Evolutionary conservation across 371 early-diverging fungal genomes (phyloP), one percentile per base, ranked within the genome.

Genomic region (Mucor saturninus): DNA sequence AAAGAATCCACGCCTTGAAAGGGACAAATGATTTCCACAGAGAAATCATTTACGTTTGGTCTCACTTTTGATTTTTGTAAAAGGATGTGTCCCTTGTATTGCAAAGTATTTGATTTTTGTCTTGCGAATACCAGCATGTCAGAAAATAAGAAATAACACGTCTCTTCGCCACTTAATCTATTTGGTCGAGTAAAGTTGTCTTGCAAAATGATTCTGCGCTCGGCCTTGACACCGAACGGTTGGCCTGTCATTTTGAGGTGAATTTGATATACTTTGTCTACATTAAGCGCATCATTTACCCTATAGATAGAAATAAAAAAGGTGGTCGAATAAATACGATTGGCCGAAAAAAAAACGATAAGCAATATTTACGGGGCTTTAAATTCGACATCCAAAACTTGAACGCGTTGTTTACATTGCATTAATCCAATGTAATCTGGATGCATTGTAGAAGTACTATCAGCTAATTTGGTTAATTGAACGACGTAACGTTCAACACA

Each of bases 391-490:
- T 45, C 51, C 9, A 80, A 56, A 3, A 48, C 29, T 3, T 60
- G 56, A 43, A 73, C 69, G 3, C 68, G 69, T 9, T 68, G 59
- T 38, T 72, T 75, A 38, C 72, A 75, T 38, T 67, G 65, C 43
- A 60, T 39, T 3, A 81, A 56, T 11, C 73, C 76, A 35, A 45
- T 54, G 48, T 77, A 75, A 56, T 81, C 82, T 31, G 82, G 82
- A 64, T 81, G 82, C 73, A 79, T 69, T 7, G 74, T 61, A 10
- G 72, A 71, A 0, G 82, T 81, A 35, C 58, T 72, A 8, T 73
- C 70, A 8, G 74, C 64, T 7, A 81, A 56, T n/a, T 59, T 54
- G n/a, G 53, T 60, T 30, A 81, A 52, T 5, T 75, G 30, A 30
- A 73, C 62, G 5, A 61, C 56, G 59, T 75, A 74, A 9, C 67